Percentiles rank a stretch among this genome's conserved stretches.
These are phyloP conservation scores for Alternaria dauci DNA, from an alignment of 2,329 filamentous ascomycete species.

Conservation along the genomic window DNA sequence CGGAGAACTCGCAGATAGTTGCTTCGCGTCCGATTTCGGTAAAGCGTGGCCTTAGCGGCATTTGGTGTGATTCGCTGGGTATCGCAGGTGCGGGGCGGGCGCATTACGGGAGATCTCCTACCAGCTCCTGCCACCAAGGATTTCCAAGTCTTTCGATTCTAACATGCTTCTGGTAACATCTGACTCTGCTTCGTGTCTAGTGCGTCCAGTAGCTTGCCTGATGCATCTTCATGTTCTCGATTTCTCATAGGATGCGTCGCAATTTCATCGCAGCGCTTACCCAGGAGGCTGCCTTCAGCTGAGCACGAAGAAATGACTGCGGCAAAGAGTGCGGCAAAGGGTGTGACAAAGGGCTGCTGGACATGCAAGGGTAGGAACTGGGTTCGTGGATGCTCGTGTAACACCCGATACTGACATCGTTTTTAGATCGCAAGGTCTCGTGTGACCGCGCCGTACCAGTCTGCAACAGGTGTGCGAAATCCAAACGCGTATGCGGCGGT, in stretches of 20 bases:
- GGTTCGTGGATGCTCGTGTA: fast-evolving
- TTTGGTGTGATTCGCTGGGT: background rate
- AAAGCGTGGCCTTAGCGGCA: background rate
- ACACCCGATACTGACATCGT: background rate
- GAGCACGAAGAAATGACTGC: background rate
- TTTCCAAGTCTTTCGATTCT: background rate
- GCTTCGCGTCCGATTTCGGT: conserved; percentile 8
- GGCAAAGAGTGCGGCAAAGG: too few relatives aligned
- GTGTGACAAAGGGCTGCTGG: background rate
- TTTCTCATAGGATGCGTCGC: background rate
- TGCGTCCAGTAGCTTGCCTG: background rate
- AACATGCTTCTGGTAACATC: background rate
- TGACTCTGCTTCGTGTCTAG: background rate
- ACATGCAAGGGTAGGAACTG: background rate
- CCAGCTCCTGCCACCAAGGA: background rate
- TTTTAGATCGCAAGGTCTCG: conserved; percentile 19
- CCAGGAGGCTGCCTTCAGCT: background rate
- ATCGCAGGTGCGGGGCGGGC: background rate
- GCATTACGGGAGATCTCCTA: background rate
- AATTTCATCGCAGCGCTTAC: background rate
- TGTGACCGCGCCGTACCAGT: conserved; percentile 19
- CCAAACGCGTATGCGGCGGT: conserved; percentile 21
- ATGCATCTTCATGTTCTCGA: background rate
- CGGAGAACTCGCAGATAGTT: conserved; percentile 13
- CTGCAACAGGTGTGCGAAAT: conserved; percentile 17